Evolutionary conservation across 352 stramenopile genomes (phyloP).

Genomic region (Phytophthora sojae): DNA sequence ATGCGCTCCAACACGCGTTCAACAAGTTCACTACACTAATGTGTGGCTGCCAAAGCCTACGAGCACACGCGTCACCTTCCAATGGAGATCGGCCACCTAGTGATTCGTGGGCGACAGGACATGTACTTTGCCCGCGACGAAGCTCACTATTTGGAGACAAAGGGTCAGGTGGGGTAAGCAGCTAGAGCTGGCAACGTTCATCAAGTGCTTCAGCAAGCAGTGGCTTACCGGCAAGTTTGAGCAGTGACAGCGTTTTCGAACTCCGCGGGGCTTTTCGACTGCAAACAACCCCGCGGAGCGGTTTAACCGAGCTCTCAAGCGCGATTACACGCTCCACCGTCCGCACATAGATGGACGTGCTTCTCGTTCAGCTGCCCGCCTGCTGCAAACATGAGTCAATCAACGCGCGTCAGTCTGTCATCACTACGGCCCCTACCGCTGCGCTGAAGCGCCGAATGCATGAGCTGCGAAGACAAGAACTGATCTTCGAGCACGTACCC

Average conservation of each 20-base stretch:
- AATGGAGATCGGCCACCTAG: not conserved
- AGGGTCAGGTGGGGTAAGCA: not conserved
- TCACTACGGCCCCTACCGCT: no score
- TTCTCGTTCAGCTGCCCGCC: no score
- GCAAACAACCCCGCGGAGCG: slow-evolving; percentile 38
- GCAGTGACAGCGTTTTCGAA: slow-evolving; percentile 13
- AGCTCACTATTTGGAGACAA: slow-evolving; percentile 1
- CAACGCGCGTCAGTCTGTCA: no score
- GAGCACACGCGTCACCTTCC: slow-evolving; percentile 8
- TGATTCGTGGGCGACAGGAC: slow-evolving; percentile 23
- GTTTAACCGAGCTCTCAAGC: slow-evolving; percentile 33
- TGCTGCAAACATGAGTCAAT: no score
- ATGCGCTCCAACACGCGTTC: not conserved
- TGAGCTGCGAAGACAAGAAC: no score
- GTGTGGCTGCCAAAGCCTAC: slow-evolving; percentile 35
- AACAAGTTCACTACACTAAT: slow-evolving; percentile 23
- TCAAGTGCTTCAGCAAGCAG: not conserved
- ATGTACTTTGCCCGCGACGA: slow-evolving; percentile 14
- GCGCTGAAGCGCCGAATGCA: no score
- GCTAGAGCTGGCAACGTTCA: not conserved
- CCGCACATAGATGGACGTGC: no score
- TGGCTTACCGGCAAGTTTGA: slow-evolving; percentile 8
- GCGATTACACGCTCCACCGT: slow-evolving; percentile 24
- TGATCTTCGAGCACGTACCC: no score
- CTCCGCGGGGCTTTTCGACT: slow-evolving; percentile 21